Evolutionary conservation across 257 asterid genomes (phyloP).

Genomic region (Cinchona pubescens): DNA sequence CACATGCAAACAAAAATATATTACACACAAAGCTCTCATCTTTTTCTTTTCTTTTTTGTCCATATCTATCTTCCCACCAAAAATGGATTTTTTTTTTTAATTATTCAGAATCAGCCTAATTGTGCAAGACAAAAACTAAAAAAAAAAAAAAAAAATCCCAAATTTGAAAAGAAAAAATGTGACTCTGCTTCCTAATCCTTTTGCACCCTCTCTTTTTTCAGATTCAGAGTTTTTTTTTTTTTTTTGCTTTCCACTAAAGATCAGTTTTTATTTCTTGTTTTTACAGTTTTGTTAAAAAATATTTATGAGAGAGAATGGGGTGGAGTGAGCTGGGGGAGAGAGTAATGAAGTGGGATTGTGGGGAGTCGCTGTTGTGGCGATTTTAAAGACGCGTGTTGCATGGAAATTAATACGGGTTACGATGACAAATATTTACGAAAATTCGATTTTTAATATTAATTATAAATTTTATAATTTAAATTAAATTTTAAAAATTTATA

Average conservation of each 20-base stretch:
- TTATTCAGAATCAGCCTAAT: neutral
- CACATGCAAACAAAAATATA: constrained; percentile 42
- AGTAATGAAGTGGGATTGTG: neutral
- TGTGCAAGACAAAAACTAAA: neutral
- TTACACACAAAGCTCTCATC: constrained; percentile 24
- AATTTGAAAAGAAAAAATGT: constrained; percentile 17
- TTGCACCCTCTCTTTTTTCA: constrained; percentile 18
- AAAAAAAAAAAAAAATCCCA: constrained; percentile 1
- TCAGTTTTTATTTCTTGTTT: constrained; percentile 6
- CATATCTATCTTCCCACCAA: constrained; percentile 38
- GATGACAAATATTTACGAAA: too few relatives aligned
- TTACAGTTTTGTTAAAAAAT: constrained; percentile 9
- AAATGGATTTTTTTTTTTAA: constrained; percentile 21
- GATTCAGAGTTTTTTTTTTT: constrained; percentile 24
- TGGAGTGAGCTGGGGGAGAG: neutral
- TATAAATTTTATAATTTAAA: too few relatives aligned
- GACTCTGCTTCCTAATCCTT: constrained; percentile 15
- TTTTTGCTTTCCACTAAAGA: constrained; percentile 37
- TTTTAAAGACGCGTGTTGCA: constrained; percentile 30
- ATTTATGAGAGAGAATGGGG: neutral
- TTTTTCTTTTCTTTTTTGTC: constrained; percentile 24
- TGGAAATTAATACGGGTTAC: constrained; percentile 38
- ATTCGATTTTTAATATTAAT: too few relatives aligned
- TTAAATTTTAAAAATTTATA: too few relatives aligned
- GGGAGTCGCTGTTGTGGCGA: constrained; percentile 17